phyloP scores from a whole-genome alignment of 768 basidiomycete genomes.

The Naganishia randhawae region DNA sequence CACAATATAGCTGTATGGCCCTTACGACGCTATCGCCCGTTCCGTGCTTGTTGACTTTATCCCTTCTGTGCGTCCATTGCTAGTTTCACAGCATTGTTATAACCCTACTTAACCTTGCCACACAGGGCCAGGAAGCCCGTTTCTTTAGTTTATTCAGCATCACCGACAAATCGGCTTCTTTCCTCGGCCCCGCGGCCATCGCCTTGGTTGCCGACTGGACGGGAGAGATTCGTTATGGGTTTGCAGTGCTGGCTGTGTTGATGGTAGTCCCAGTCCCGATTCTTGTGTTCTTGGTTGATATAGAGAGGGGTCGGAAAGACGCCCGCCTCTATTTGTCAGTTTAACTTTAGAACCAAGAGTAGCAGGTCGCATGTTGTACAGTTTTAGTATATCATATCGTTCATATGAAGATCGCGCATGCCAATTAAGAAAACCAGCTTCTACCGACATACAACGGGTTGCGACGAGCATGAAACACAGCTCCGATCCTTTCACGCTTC shows the following conservation, averaged over 20 bases:
- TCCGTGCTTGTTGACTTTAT: slow-evolving; percentile 83
- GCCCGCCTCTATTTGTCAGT: slow-evolving; percentile 40
- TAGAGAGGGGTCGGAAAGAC: slow-evolving; percentile 62
- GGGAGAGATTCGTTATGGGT: slow-evolving; percentile 85
- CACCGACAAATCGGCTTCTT: slow-evolving; percentile 80
- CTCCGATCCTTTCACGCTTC: neutral
- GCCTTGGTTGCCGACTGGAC: slow-evolving; percentile 82
- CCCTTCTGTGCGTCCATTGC: slow-evolving; percentile 56
- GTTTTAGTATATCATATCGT: too few relatives aligned
- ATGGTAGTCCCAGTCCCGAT: slow-evolving; percentile 76
- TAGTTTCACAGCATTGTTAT: neutral
- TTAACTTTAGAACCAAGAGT: neutral
- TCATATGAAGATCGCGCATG: too few relatives aligned
- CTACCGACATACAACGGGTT: neutral
- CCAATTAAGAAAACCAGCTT: too few relatives aligned
- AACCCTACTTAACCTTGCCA: too few relatives aligned
- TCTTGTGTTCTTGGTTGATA: slow-evolving; percentile 62
- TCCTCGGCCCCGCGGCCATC: slow-evolving; percentile 83
- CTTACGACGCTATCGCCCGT: slow-evolving; percentile 84
- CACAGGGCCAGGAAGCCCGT: slow-evolving; percentile 76
- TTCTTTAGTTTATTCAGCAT: slow-evolving; percentile 84
- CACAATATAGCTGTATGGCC: slow-evolving; percentile 63
- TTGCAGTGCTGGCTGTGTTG: slow-evolving; percentile 81
- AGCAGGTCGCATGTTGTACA: neutral
- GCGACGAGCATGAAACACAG: neutral